Percentiles rank a stretch among this genome's conserved stretches.
These are phyloP conservation scores for Macrophomina pseudophaseolina DNA, from an alignment of 2,329 filamentous ascomycete genomes.

Conservation along the genomic window DNA sequence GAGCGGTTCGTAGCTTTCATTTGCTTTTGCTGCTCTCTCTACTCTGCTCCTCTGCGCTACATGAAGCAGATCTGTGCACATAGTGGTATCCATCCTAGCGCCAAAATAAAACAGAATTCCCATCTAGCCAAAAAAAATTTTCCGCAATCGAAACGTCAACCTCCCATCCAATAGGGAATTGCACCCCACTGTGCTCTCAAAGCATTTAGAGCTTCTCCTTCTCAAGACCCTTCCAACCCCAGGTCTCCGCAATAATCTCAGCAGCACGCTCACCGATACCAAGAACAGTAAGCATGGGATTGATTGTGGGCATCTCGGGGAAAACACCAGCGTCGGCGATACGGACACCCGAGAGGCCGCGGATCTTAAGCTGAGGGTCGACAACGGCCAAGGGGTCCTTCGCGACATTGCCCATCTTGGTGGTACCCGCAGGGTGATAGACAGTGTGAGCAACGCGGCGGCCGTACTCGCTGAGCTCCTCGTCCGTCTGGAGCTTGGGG, in stretches of 20 bases:
- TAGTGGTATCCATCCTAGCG: conserved; percentile 21
- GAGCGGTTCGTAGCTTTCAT: conserved; percentile 2
- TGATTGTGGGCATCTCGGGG: conserved; percentile 83
- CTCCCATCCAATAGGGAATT: not conserved
- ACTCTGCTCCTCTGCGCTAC: conserved; percentile 7
- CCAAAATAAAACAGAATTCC: conserved; percentile 5
- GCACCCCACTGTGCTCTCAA: too few species aligned
- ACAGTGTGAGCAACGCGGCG: conserved; percentile 83
- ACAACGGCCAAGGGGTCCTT: conserved; percentile 78
- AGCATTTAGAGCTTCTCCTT: conserved; percentile 57
- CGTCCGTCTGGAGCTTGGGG: conserved; percentile 73
- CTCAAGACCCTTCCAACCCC: conserved; percentile 66
- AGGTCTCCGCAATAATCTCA: conserved; percentile 79
- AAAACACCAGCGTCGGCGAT: conserved; percentile 89
- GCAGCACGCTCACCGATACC: conserved; percentile 82
- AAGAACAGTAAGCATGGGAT: conserved; percentile 89
- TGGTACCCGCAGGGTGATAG: conserved; percentile 88
- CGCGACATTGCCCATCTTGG: conserved; percentile 80
- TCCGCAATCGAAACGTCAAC: not conserved
- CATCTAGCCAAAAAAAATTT: conserved; percentile 15
- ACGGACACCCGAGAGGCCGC: conserved; percentile 73
- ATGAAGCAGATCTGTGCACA: conserved; percentile 11
- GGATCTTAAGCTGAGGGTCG: conserved; percentile 73
- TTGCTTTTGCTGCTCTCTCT: not conserved
- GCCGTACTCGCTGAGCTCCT: conserved; percentile 81